Evolutionary conservation across 805 yeast genomes (phyloP).

Genomic region (Starmera quercuum): DNA sequence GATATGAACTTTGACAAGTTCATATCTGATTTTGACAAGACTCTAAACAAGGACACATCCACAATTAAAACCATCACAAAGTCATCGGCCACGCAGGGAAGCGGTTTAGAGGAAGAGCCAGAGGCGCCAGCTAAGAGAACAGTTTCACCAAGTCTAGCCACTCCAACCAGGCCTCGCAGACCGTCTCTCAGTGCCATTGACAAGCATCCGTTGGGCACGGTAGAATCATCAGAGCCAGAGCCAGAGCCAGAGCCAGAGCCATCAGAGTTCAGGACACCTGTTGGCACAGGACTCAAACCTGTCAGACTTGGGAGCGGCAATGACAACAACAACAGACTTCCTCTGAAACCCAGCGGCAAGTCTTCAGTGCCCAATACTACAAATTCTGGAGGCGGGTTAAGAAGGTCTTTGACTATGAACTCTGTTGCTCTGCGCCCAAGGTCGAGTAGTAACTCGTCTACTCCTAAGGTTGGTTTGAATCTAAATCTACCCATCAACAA

Average conservation of each 20-base stretch:
- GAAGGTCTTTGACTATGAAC: constrained; percentile 17
- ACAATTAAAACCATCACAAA: constrained; percentile 18
- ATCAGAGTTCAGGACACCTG: not conserved
- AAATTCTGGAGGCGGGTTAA: constrained; percentile 4
- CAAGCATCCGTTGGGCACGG: constrained; percentile 12
- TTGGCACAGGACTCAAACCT: not conserved
- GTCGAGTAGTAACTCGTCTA: constrained; percentile 7
- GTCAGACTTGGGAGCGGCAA: not conserved
- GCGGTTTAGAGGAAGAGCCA: not conserved
- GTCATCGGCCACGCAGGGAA: constrained; percentile 13
- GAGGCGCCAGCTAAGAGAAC: constrained; percentile 1
- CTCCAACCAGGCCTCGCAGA: constrained; percentile 19
- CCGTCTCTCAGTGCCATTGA: constrained; percentile 14
- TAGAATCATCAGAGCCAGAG: not conserved
- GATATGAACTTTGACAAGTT: constrained; percentile 31
- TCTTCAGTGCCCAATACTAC: not conserved
- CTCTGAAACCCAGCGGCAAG: not conserved
- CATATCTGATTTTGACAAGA: constrained; percentile 26
- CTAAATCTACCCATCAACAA: constrained; percentile 12
- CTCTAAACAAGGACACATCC: constrained; percentile 28
- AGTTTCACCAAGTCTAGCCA: constrained; percentile 13
- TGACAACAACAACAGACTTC: not conserved
- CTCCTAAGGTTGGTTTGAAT: constrained; percentile 17
- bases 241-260: too few species aligned
- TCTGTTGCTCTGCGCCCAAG: constrained; percentile 15